Percentiles rank a stretch among this genome's conserved stretches.
Conservation (phyloP, 139 green algal species). For the Zygnema circumcarinatum region DNA sequence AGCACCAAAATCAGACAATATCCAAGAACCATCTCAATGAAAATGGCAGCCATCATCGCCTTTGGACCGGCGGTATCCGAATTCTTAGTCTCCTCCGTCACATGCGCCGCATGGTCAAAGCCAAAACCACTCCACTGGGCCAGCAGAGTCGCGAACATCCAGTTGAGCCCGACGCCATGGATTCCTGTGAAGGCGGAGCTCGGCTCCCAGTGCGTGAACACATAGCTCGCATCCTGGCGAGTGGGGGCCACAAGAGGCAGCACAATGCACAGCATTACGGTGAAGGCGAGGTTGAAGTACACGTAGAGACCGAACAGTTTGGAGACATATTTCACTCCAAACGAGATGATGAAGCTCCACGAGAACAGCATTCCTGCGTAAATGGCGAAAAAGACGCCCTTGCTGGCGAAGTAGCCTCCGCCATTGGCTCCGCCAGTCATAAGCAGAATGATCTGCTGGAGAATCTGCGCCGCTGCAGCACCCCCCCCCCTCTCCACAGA, state of each 20-base stretch:
- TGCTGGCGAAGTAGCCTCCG: constrained; percentile 20
- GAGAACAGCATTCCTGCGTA: constrained; percentile 16
- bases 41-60: constrained; percentile 23
- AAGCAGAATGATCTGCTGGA: constrained; percentile 26
- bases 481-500: not conserved
- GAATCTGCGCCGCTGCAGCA: constrained; percentile 29
- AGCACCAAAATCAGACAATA: constrained; percentile 22
- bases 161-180: not conserved
- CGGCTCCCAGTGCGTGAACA: constrained; percentile 12
- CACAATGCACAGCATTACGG: not conserved
- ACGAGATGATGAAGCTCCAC: constrained; percentile 37
- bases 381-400: constrained; percentile 44
- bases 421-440: constrained; percentile 1
- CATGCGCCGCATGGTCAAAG: constrained; percentile 34
- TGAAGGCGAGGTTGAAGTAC: constrained; percentile 27
- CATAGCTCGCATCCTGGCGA: not conserved
- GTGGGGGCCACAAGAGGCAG: constrained; percentile 12
- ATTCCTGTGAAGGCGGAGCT: constrained; percentile 1
- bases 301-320: constrained; percentile 1
- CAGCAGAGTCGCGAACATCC: constrained; percentile 33
- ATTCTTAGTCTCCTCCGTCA: constrained; percentile 36
- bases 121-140: constrained; percentile 27
- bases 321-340: constrained; percentile 13
- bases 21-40: constrained; percentile 13
- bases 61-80: not conserved